Base-by-base conservation (phyloP, 2,329 filamentous ascomycete genomes). In the Dryadomyces sulphureus region DNA sequence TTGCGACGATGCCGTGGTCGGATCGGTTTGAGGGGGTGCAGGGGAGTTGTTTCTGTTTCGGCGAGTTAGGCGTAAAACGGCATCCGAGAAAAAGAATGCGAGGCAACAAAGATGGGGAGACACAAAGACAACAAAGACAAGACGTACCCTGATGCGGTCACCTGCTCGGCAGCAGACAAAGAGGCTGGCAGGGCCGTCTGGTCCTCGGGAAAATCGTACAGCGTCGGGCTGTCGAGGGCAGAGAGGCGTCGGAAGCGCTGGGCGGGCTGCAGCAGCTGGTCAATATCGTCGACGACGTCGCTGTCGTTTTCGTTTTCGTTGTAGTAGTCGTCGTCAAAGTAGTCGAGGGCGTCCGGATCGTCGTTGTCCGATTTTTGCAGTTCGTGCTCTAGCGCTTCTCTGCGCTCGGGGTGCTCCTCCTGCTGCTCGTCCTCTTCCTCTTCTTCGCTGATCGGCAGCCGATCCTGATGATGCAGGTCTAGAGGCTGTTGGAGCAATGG, bases 181-280 rank as follows among this genome's bases (percentile, higher is more conserved):
- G 46, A 32, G 24, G 35, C 42, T 19, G 47, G 41, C 41, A 47
- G 38, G 41, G n/a, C 25, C 41, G 32, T 14, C 43, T 11, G 32
- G 2, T 22, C 19, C 19, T 22, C 35, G 43, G 70, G 69, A 54
- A 75, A 77, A 55, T 77, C 72, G 68, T 79, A 79, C 42, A 79
- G 61, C 27, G 73, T 78, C 50, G 75, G 75, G 57, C 75, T 79
- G 58, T 79, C 75, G 46, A 77, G 58, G 14, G 73, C 72, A 53
- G 62, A 71, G 27, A 70, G 68, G 50, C 75, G 66, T n/a, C 66
- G 65, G 56, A 73, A 75, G 43, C 73, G 62, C 50, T 69, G 66
- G 41, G 70, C 69, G n/a, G 73, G 70, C 50, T 65, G 65, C 38
- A 66, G 63, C 20, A 72, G 61, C 48, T 60, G 8, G 24, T 25